phyloP scores from a whole-genome alignment of 352 stramenopile species.

The Globisporangium cystogenes region DNA sequence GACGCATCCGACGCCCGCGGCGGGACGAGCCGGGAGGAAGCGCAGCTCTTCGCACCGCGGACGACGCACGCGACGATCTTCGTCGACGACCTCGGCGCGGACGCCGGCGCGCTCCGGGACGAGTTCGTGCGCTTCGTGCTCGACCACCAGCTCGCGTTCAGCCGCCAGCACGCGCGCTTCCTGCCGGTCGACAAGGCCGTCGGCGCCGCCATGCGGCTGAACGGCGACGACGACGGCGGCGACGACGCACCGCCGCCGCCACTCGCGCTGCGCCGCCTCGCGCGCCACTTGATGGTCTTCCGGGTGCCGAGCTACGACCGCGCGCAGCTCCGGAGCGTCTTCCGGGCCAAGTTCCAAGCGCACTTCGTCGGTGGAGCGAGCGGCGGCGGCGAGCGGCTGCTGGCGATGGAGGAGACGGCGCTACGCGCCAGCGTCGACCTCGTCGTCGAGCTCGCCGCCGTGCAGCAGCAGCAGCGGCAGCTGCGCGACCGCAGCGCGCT shows the following conservation, averaged over 20 bases:
- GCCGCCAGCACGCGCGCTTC: constrained; percentile 21
- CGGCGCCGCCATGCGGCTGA: constrained; percentile 29
- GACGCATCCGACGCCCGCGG: neutral
- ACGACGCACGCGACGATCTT: constrained; percentile 38
- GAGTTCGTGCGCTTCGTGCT: constrained; percentile 47
- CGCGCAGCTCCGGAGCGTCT: constrained; percentile 43
- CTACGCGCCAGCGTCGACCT: constrained; percentile 54
- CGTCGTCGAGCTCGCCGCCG: constrained; percentile 22
- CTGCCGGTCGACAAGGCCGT: constrained; percentile 27
- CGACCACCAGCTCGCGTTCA: constrained; percentile 37
- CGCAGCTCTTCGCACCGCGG: constrained; percentile 25
- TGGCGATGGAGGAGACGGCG: constrained; percentile 37
- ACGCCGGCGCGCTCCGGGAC: constrained; percentile 2
- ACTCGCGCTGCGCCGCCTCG: constrained; percentile 14
- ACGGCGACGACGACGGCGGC: too few species aligned
- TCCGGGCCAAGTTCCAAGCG: constrained; percentile 32
- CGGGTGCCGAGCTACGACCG: constrained; percentile 30
- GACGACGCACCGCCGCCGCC: neutral
- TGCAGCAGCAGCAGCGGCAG: constrained; percentile 17
- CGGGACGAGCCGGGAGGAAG: constrained; percentile 32
- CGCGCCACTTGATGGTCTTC: constrained; percentile 53
- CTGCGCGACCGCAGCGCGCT: constrained; percentile 10
- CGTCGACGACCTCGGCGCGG: constrained; percentile 36
- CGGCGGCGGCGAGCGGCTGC: constrained; percentile 13
- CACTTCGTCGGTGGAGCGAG: constrained; percentile 17